Percentiles rank a stretch among this genome's conserved stretches.
These are phyloP conservation scores for Pleurotus eryngii DNA, from an alignment of 768 basidiomycete genomes.

Conservation along the genomic window DNA sequence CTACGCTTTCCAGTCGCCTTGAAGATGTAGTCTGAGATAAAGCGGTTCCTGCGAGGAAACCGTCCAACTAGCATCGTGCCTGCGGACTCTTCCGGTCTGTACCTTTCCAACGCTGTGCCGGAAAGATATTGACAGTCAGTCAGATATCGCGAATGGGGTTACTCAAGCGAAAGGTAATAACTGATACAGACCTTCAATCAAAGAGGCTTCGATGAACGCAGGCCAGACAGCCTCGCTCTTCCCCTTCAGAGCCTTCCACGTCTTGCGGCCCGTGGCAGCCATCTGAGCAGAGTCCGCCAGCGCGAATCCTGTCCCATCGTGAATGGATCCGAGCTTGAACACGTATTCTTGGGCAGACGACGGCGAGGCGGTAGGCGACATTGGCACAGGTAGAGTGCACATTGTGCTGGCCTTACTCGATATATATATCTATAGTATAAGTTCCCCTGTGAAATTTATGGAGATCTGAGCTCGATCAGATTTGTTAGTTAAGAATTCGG, in stretches of 20 bases:
- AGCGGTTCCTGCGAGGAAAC: slow-evolving; percentile 65
- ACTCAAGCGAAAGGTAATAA: not conserved
- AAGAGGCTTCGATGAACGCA: slow-evolving; percentile 53
- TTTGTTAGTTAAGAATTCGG: not conserved
- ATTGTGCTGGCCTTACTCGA: not conserved
- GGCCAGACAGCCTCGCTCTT: slow-evolving; percentile 61
- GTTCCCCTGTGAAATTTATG: not conserved
- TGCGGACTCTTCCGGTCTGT: slow-evolving; percentile 48
- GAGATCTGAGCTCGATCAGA: slow-evolving; percentile 3
- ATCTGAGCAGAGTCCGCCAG: slow-evolving; percentile 11
- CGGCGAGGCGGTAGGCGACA: not conserved
- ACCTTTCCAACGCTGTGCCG: slow-evolving; percentile 48
- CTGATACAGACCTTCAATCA: slow-evolving; percentile 51
- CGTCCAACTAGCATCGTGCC: slow-evolving; percentile 52
- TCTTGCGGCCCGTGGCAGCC: slow-evolving; percentile 48
- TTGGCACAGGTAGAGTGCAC: not conserved
- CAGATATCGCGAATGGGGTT: slow-evolving; percentile 3
- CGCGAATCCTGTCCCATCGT: not conserved
- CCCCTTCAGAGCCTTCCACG: slow-evolving; percentile 54
- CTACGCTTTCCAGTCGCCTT: slow-evolving; percentile 49
- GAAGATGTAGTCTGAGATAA: slow-evolving; percentile 62
- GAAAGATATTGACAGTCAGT: slow-evolving; percentile 1
- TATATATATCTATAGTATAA: not conserved
- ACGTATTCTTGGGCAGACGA: not conserved
- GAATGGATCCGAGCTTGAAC: not conserved